Conservation (phyloP, 768 basidiomycete species). For the Suillus lakei region DNA sequence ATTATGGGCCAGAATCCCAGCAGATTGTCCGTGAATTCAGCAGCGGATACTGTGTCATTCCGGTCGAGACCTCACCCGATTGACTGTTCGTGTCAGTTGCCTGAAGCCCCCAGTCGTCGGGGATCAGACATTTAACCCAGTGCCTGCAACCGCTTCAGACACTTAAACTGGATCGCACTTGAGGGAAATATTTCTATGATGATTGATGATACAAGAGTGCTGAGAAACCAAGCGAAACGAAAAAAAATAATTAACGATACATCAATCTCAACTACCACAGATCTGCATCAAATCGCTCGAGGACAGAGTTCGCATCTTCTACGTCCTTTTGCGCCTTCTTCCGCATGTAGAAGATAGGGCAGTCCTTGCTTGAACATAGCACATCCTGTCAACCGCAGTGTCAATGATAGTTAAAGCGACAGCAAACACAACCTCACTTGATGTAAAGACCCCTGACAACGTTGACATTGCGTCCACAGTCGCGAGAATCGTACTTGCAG, state of each 20-base stretch:
- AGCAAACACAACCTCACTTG: slow-evolving; percentile 53
- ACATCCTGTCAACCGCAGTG: slow-evolving; percentile 68
- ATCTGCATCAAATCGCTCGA: slow-evolving; percentile 86
- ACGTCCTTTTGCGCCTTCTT: slow-evolving; percentile 99
- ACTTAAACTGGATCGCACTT: background rate
- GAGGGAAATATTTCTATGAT: background rate
- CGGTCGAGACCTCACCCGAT: background rate
- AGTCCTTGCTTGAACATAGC: slow-evolving; percentile 94
- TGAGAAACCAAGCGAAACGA: background rate
- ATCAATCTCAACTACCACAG: slow-evolving; percentile 52
- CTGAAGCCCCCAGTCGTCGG: background rate
- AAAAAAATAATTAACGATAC: background rate
- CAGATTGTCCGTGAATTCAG: background rate
- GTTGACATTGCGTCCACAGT: slow-evolving; percentile 98
- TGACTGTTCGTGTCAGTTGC: background rate
- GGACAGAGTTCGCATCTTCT: slow-evolving; percentile 74
- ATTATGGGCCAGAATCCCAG: background rate
- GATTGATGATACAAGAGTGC: background rate
- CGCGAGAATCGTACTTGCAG: slow-evolving; percentile 92
- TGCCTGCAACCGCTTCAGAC: background rate
- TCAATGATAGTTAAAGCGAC: background rate
- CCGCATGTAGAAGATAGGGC: slow-evolving; percentile 98
- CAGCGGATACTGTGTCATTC: too few species aligned
- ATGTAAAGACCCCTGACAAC: slow-evolving; percentile 98
- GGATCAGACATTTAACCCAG: background rate